Base-by-base conservation (phyloP, 306 rosid genomes). In the Mimosa bimucronata region DNA sequence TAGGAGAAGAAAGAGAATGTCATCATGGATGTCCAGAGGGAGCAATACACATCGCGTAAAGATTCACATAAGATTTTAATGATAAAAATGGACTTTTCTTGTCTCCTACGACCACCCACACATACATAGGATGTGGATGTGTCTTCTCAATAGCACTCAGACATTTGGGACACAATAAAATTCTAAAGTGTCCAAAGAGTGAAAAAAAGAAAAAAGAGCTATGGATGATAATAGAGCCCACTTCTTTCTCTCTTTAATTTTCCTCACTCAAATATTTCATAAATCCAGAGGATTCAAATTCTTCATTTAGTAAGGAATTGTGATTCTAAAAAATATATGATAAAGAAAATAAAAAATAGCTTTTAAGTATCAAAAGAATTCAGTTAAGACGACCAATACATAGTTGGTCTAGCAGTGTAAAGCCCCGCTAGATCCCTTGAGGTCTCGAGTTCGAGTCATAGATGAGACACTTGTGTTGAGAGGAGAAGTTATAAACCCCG, bases 1-100 rank as follows among this genome's bases (percentile, higher is more conserved):
- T 18, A 80, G 88, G 79, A 76, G 90, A 88, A 92, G 94, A 83
- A 86, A 90, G 97, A 91, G 97, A 95, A 95, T 86, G 97, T 89
- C 92, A 92, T 53, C 18, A 53, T 53, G 92, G 98, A 95, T 95
- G 92, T 90, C 83, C 84, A 92, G 79, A 73, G 97, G 92, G 89
- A 92, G 87, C 91, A 86, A 83, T 85, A 81, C 90, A 57, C 86
- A 81, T 57, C 9, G 29, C n/a, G 64, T 57, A 57, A 57, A 23
- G 64, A 57, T 13, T 3, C 29, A 7, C 62, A 18, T 7, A 9
- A 23, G 29, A 3, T 21, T 57, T 57, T 23, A 57, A 57, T 57
- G 14, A 53, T 53, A 19, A 7, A 53, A n/a, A 3, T 7, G 11
- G 12, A 19, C 60, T 53, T 53, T 53, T 18, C 60, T 53, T 53